Evolutionary conservation across 2,329 filamentous ascomycete species (phyloP).

Genomic region (Ceratocystis albifundus): DNA sequence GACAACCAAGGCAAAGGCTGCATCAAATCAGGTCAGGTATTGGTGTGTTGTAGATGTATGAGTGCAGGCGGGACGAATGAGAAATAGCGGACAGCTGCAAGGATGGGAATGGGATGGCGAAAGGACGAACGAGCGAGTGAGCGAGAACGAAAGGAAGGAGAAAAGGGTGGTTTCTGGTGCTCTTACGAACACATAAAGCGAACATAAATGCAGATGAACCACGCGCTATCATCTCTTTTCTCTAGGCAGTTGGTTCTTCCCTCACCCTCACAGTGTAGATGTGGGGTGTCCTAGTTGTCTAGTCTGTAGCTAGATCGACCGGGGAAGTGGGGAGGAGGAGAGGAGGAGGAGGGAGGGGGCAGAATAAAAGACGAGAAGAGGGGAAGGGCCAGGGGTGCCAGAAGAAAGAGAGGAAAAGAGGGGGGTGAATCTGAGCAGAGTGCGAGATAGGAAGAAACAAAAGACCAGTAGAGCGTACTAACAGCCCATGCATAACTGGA

Average conservation of each 20-base stretch:
- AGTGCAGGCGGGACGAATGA: background rate
- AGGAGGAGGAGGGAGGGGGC: background rate
- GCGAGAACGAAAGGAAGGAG: background rate
- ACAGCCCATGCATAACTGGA: background rate
- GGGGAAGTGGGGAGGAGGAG: slow-evolving; percentile 10
- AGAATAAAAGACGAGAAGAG: background rate
- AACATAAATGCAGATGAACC: background rate
- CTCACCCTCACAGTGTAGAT: background rate
- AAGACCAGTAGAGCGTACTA: background rate
- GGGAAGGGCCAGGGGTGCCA: background rate
- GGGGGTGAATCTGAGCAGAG: background rate
- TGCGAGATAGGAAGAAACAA: background rate
- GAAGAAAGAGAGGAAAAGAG: background rate
- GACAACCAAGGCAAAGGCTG: background rate
- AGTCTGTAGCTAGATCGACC: slow-evolving; percentile 13
- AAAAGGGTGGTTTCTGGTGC: background rate
- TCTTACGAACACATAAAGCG: too few species aligned
- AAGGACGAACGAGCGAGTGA: background rate
- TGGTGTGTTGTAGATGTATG: slow-evolving; percentile 5
- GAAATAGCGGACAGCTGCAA: background rate
- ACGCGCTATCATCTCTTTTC: background rate
- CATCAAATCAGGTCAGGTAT: background rate
- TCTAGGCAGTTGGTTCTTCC: background rate
- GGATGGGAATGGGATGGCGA: background rate
- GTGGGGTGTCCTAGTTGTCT: slow-evolving; percentile 1